Evolutionary conservation across 164 flowering plant genomes (phyloP).

Genomic region (Saururus chinensis): DNA sequence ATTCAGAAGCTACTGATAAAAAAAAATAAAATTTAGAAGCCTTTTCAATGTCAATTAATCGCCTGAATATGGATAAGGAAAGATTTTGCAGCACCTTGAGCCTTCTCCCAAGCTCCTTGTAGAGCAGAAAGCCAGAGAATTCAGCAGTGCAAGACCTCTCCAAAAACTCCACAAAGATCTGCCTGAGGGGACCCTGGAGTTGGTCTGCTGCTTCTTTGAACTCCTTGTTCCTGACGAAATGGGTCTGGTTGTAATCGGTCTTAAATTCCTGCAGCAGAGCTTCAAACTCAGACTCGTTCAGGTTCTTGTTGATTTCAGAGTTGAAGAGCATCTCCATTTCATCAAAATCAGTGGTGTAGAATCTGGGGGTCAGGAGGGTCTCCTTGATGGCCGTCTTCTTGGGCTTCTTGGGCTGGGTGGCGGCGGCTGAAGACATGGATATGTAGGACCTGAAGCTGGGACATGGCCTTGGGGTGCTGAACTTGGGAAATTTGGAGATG

Average conservation of each 20-base stretch:
- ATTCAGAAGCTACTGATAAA: neutral
- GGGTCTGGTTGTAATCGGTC: slow-evolving; percentile 96
- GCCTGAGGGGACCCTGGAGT: slow-evolving; percentile 70
- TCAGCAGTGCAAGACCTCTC: slow-evolving; percentile 99
- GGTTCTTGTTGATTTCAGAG: slow-evolving; percentile 81
- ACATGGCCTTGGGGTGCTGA: slow-evolving; percentile 8
- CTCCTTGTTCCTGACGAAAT: slow-evolving; percentile 91
- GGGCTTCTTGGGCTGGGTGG: slow-evolving; percentile 14
- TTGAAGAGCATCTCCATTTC: slow-evolving; percentile 97
- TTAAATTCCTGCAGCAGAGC: slow-evolving; percentile 90
- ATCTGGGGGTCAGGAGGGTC: slow-evolving; percentile 83
- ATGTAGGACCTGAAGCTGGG: slow-evolving; percentile 11
- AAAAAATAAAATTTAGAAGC: neutral
- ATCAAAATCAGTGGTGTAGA: slow-evolving; percentile 95
- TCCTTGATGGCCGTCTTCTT: slow-evolving; percentile 53
- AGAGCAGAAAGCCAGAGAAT: slow-evolving; percentile 94
- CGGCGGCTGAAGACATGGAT: slow-evolving; percentile 42
- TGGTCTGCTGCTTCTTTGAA: slow-evolving; percentile 97
- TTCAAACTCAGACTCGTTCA: slow-evolving; percentile 72
- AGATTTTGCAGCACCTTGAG: slow-evolving; percentile 52
- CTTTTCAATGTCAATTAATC: too few species aligned
- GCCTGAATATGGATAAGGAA: neutral
- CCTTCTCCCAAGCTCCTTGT: slow-evolving; percentile 96
- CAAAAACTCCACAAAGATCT: slow-evolving; percentile 92
- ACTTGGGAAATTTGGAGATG: slow-evolving; percentile 43